Evolutionary conservation across 192 early-diverging fungal species (phyloP).

Genomic region (Spizellomyces punctatus): DNA sequence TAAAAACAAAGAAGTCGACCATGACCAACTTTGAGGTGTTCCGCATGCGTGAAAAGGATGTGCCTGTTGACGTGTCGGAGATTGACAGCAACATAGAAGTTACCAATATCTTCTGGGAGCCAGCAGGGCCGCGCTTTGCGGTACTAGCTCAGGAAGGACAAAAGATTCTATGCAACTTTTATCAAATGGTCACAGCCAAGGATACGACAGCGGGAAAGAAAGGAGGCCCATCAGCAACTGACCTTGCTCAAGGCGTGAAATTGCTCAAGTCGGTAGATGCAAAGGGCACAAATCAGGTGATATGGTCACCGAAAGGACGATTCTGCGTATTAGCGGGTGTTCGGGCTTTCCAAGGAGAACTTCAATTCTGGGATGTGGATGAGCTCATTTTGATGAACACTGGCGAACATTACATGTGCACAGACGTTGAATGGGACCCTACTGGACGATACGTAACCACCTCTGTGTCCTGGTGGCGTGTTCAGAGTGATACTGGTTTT

Average conservation of each 20-base stretch:
- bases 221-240: slow-evolving; percentile 10
- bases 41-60: slow-evolving; percentile 84
- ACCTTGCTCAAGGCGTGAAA: slow-evolving; percentile 61
- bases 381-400: slow-evolving; percentile 62
- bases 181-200: slow-evolving; percentile 60
- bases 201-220: slow-evolving; percentile 35
- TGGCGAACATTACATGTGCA: slow-evolving; percentile 92
- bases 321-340: slow-evolving; percentile 87
- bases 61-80: slow-evolving; percentile 97
- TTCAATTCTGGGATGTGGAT: slow-evolving; percentile 94
- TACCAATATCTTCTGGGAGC: slow-evolving; percentile 95
- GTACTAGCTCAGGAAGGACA: slow-evolving; percentile 81
- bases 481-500: slow-evolving; percentile 88
- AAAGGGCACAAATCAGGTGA: slow-evolving; percentile 80
- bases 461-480: slow-evolving; percentile 84
- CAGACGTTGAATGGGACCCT: slow-evolving; percentile 98
- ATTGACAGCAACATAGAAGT: slow-evolving; percentile 71
- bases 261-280: slow-evolving; percentile 81
- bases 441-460: slow-evolving; percentile 93
- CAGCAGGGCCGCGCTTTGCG: slow-evolving; percentile 86
- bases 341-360: slow-evolving; percentile 68
- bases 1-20: slow-evolving; percentile 88
- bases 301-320: slow-evolving; percentile 97
- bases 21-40: slow-evolving; percentile 95
- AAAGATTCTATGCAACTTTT: slow-evolving; percentile 70